phyloP scores from a whole-genome alignment of 805 yeast species.

The Priceomyces carsonii region DNA sequence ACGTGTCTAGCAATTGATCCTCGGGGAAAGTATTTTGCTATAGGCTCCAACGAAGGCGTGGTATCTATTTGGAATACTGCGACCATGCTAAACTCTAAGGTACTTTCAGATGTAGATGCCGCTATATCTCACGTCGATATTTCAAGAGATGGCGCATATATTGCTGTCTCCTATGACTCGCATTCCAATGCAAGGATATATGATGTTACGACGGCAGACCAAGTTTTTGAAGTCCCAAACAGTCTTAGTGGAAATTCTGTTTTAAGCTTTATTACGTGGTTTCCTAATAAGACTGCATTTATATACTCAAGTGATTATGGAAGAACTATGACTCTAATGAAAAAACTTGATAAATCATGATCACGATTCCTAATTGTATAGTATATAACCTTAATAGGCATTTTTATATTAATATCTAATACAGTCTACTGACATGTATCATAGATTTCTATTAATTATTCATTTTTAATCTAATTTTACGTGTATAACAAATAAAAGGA shows the following conservation, averaged over 20 bases:
- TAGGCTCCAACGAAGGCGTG: constrained; percentile 60
- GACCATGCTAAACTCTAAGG: constrained; percentile 35
- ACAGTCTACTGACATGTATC: no score
- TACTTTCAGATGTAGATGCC: constrained; percentile 43
- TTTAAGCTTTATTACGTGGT: constrained; percentile 31
- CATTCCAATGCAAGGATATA: constrained; percentile 42
- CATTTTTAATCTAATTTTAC: no score
- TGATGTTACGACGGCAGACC: constrained; percentile 27
- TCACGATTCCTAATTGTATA: background rate
- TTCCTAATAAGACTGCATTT: constrained; percentile 33
- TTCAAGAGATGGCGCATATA: constrained; percentile 46
- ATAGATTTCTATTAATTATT: no score
- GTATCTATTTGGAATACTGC: constrained; percentile 50
- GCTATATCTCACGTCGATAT: constrained; percentile 40
- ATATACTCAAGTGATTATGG: constrained; percentile 33
- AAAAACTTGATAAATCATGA: constrained; percentile 10
- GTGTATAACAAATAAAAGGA: constrained; percentile 4
- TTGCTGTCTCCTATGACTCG: constrained; percentile 47
- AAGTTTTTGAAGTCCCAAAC: constrained; percentile 31
- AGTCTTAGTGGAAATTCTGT: constrained; percentile 28
- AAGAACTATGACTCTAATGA: constrained; percentile 25
- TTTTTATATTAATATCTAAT: no score
- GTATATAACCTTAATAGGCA: background rate
- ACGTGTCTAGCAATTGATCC: constrained; percentile 52
- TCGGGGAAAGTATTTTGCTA: constrained; percentile 48